These are phyloP conservation scores for Vitis amurensis DNA, from an alignment of 164 flowering plant species.

Conservation along the genomic window DNA sequence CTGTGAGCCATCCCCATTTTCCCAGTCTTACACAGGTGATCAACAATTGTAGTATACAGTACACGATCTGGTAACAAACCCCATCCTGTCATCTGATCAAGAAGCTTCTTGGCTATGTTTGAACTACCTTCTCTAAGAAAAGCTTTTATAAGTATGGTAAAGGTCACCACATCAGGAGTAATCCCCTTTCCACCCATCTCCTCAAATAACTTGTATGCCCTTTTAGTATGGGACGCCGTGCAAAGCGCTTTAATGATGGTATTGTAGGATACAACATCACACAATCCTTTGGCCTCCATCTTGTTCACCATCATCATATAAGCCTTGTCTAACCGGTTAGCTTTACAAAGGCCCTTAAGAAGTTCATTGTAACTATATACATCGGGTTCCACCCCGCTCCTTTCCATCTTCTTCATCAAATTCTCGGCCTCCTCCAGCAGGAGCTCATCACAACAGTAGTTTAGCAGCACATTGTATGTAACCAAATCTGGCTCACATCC, in stretches of 20 bases:
- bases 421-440: slow-evolving; percentile 77
- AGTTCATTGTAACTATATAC: slow-evolving; percentile 82
- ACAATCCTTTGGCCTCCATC: slow-evolving; percentile 67
- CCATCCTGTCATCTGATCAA: slow-evolving; percentile 61
- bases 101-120: slow-evolving; percentile 57
- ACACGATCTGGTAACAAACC: slow-evolving; percentile 63
- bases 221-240: slow-evolving; percentile 28
- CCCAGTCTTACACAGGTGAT: slow-evolving; percentile 72
- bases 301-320: slow-evolving; percentile 54
- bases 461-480: slow-evolving; percentile 72
- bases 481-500: slow-evolving; percentile 81
- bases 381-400: slow-evolving; percentile 64
- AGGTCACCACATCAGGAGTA: slow-evolving; percentile 75
- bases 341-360: slow-evolving; percentile 83
- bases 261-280: slow-evolving; percentile 74
- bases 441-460: slow-evolving; percentile 65
- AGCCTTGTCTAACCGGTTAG: slow-evolving; percentile 65
- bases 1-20: slow-evolving; percentile 51
- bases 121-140: slow-evolving; percentile 67
- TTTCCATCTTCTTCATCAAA: slow-evolving; percentile 66
- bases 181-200: slow-evolving; percentile 73
- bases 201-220: slow-evolving; percentile 61
- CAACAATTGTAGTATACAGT: slow-evolving; percentile 66
- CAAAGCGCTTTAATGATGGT: slow-evolving; percentile 79
- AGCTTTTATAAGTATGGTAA: slow-evolving; percentile 67